Percentiles rank a stretch among this genome's conserved stretches.
These are phyloP conservation scores for Cornus kousa DNA, from an alignment of 148 eudicot genomes.

Conservation along the genomic window DNA sequence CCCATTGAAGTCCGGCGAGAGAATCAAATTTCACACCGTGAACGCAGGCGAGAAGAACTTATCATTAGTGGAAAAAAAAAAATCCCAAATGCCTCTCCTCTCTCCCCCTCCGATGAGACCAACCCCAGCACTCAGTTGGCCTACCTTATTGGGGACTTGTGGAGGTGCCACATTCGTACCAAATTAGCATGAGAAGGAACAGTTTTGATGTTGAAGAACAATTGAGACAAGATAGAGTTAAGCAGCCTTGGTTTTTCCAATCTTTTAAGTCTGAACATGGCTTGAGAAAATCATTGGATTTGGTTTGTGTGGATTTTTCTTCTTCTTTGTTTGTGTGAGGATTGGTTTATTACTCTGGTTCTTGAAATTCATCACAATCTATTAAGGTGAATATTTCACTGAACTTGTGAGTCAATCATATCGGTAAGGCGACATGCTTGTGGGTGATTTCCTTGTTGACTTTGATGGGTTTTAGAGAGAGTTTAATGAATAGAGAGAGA, in stretches of 20 bases:
- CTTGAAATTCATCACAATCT: background rate
- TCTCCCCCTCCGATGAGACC: no score
- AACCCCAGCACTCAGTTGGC: no score
- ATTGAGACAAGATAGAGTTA: constrained; percentile 30
- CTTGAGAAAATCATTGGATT: constrained; percentile 17
- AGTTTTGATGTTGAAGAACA: constrained; percentile 22
- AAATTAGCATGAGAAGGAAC: constrained; percentile 6
- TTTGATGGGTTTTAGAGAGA: no score
- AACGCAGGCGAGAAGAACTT: no score
- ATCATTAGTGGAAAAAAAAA: no score
- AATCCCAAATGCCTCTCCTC: no score
- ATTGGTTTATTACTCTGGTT: constrained; percentile 8
- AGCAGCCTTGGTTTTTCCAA: constrained; percentile 63
- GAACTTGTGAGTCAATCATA: background rate
- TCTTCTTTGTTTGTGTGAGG: constrained; percentile 11
- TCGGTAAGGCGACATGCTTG: background rate
- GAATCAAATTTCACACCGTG: no score
- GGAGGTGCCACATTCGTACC: no score
- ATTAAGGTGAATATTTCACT: background rate
- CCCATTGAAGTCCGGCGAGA: no score
- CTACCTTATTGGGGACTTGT: constrained; percentile 5
- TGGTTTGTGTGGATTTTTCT: constrained; percentile 4
- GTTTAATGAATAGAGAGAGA: no score
- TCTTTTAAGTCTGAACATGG: constrained; percentile 57
- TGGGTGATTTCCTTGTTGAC: no score